phyloP scores from a whole-genome alignment of 768 basidiomycete species.

The Naganishia vishniacii region DNA sequence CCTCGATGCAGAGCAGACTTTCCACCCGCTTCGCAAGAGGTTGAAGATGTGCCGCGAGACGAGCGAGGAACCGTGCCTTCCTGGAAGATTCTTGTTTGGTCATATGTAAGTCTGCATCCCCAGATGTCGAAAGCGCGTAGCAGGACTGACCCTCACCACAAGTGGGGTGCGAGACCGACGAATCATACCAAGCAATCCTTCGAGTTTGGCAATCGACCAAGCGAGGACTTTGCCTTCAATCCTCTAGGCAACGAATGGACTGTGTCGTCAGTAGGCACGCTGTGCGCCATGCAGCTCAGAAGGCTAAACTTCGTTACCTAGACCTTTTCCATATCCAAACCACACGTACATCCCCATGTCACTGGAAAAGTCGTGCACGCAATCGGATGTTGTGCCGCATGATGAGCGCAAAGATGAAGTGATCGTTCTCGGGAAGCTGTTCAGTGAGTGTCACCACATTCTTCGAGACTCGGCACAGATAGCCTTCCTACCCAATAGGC shows the following conservation, averaged over 20 bases:
- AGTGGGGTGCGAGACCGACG: conserved; percentile 21
- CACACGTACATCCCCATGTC: conserved; percentile 15
- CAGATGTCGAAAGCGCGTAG: no score
- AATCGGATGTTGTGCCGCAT: conserved; percentile 1
- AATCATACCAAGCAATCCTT: neutral
- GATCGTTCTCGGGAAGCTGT: conserved; percentile 13
- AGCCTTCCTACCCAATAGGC: neutral
- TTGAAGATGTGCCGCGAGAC: neutral
- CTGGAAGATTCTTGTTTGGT: neutral
- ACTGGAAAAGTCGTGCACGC: conserved; percentile 2
- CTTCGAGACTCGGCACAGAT: neutral
- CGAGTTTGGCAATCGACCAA: conserved; percentile 2
- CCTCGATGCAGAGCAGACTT: conserved; percentile 16
- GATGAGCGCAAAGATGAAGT: conserved; percentile 13
- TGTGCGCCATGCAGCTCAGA: no score
- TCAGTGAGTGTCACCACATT: neutral
- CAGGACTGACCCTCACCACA: no score
- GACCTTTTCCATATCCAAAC: conserved; percentile 9
- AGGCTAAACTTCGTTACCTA: neutral
- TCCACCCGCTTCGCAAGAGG: neutral
- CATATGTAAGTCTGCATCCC: conserved; percentile 3
- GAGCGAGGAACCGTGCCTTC: neutral
- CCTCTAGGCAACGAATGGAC: conserved; percentile 23
- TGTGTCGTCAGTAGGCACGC: conserved; percentile 4
- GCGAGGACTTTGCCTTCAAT: conserved; percentile 8